Conservation (phyloP, 129 eudicot genomes). For the Saussurea involucrata region DNA sequence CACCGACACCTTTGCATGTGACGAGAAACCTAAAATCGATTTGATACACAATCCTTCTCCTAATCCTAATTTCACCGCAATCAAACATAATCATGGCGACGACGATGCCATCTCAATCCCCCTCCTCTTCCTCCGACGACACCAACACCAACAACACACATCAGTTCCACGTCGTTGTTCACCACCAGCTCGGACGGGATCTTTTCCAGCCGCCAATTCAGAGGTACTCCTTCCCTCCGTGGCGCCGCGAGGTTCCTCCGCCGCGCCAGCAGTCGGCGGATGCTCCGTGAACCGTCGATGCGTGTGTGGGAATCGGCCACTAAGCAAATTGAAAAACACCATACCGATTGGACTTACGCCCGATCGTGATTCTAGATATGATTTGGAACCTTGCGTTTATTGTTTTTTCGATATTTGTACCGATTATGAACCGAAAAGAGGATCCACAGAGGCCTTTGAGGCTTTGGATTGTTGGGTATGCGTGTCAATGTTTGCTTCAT, state of each 20-base stretch:
- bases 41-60: not conserved
- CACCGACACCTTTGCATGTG: too few species aligned
- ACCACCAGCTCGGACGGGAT: constrained; percentile 23
- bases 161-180: constrained; percentile 47
- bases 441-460: constrained; percentile 60
- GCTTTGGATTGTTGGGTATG: constrained; percentile 74
- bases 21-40: not conserved
- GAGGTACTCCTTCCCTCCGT: constrained; percentile 53
- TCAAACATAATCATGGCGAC: constrained; percentile 22
- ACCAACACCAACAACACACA: constrained; percentile 17
- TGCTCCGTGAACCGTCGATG: constrained; percentile 73
- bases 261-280: constrained; percentile 58
- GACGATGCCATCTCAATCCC: constrained; percentile 23
- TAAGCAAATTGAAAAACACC: constrained; percentile 78
- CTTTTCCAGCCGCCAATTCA: constrained; percentile 29
- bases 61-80: constrained; percentile 7
- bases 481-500: constrained; percentile 64
- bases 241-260: constrained; percentile 76
- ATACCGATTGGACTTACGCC: constrained; percentile 74
- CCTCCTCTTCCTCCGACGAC: constrained; percentile 28
- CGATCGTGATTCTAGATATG: constrained; percentile 58
- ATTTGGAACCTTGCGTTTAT: constrained; percentile 68
- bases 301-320: constrained; percentile 75
- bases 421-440: constrained; percentile 50
- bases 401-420: constrained; percentile 37